Base-by-base conservation (phyloP, 1,139 yeast genomes). In the Ashbya aceris region DNA sequence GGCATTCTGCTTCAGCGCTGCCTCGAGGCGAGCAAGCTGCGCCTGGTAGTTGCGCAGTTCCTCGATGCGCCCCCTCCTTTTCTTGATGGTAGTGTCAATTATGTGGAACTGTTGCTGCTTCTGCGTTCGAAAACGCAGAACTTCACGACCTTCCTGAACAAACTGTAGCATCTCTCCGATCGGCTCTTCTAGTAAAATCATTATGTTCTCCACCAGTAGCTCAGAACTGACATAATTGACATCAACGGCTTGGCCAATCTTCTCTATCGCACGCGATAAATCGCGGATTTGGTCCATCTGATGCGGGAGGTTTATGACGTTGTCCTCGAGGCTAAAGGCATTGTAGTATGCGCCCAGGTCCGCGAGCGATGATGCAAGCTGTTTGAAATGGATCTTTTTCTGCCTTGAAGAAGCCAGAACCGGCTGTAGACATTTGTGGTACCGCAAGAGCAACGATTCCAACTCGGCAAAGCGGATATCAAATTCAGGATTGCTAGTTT, bases 181-280 rank as follows among this genome's bases (percentile, higher is more conserved):
- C 4, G 94, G 95, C 57, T 91, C 97, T 28, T 86, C 77, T 49
- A 87, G 77, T 35, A 77, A 73, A 1, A 83, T 73, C 48, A 81
- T 77, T 35, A 89, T 66, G 39, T 79, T 77, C 35, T 77, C 75
- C 10, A 79, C 76, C 33, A 89, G 67, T 4, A 79, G 71, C 49
- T 81, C 84, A 20, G 89, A 72, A n/a, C 84, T 74, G 32, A 85
- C 73, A 51, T 78, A 84, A 37, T 79, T 81, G 34, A 84, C 73
- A 60, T 89, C 97, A 51, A 84, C 80, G 0, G 87, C 82, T 57
- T 83, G 91, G 1, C 97, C 96, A 26, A 86, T 74, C 49, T 77
- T 77, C 55, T 91, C 97, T 40, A 87, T 72, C 1, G 74, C 73
- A 3, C 69, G 58, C 2, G 76, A 71, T 35, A 74, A 52, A 32